Evolutionary conservation across 116 monocot genomes (phyloP).

Genomic region (Thalassia testudinum): DNA sequence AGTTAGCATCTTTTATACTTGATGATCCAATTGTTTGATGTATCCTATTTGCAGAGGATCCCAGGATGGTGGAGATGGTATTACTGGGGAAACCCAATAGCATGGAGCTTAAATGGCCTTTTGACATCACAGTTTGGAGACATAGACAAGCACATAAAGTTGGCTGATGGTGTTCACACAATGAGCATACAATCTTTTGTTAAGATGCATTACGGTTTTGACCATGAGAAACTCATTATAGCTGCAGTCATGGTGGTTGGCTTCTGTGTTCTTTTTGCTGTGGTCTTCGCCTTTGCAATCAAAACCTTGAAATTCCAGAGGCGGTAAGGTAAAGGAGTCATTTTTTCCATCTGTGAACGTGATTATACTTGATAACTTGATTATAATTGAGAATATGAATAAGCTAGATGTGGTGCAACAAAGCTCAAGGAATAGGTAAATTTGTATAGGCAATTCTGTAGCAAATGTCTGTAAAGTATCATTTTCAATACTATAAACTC

Average conservation of each 20-base stretch:
- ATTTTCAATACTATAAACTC: too few relatives aligned
- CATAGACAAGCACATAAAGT: constrained; percentile 29
- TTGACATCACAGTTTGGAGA: constrained; percentile 90
- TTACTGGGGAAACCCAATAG: constrained; percentile 82
- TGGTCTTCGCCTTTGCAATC: constrained; percentile 74
- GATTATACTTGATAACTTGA: too few relatives aligned
- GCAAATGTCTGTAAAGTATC: too few relatives aligned
- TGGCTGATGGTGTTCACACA: constrained; percentile 48
- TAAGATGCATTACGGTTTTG: constrained; percentile 56
- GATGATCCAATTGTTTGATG: too few relatives aligned
- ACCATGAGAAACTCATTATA: constrained; percentile 53
- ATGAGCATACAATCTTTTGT: constrained; percentile 43
- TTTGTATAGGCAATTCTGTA: too few relatives aligned
- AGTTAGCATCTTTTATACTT: too few relatives aligned
- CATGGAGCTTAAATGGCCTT: constrained; percentile 93
- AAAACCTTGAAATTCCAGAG: constrained; percentile 86
- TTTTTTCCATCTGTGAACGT: too few relatives aligned
- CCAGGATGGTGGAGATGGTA: constrained; percentile 99
- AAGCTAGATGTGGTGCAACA: too few relatives aligned
- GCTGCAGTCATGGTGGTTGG: constrained; percentile 59
- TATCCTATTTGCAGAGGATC: constrained; percentile 53
- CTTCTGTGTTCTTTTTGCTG: constrained; percentile 63
- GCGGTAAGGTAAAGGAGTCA: constrained; percentile 12
- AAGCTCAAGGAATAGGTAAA: too few relatives aligned
- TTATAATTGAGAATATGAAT: too few relatives aligned